Base-by-base conservation (phyloP, 2,329 filamentous ascomycete genomes). In the Colletotrichum abscissum region DNA sequence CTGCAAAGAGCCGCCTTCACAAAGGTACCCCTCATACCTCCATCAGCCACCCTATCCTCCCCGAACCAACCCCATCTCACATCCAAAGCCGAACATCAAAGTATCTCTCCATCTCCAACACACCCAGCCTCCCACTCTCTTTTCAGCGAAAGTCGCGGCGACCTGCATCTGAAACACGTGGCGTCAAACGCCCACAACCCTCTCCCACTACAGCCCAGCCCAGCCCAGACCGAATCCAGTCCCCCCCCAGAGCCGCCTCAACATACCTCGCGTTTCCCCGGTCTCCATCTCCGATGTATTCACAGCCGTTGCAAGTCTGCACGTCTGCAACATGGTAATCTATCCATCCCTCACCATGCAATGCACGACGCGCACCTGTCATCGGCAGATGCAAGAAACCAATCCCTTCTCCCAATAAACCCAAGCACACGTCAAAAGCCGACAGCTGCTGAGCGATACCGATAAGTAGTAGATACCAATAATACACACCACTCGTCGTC, bases 81-180 rank as follows among this genome's bases (percentile, higher is more conserved):
- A 3, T 42, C 14, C 38, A 42, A 49, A 19, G 16, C 42, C 19
- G 12, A 5, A 9, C 24, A 28, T 28, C 22, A 16, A 42, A 30
- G 5, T 33, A 12, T 22, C 9, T 46, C 4, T 2, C 35, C 35
- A 3, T 55, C 52, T 12, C 52, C 22, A 57, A 8, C 12, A 16
- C 46, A 8, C 2, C 9, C 22, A 42, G 1, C 12, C 52, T 7
- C 5, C 4, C 19, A 11, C 24, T 4, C 1, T 16, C 56, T 28
- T 54, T 42, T 33, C 57, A 56, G 46, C 57, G 46, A 68, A 24
- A 33, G 8, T 56, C 19, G 4, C 66, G 66, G 66, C 66, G 57
- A 63, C 52, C 33, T 55, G 67, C 67, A 69, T 69, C 33, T 64
- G 58, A 69, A 69, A 69, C 66, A 19, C 14, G 59, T 69, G 67